Base-by-base conservation (phyloP, 768 basidiomycete species). In the Phlebiopsis gigantea region DNA sequence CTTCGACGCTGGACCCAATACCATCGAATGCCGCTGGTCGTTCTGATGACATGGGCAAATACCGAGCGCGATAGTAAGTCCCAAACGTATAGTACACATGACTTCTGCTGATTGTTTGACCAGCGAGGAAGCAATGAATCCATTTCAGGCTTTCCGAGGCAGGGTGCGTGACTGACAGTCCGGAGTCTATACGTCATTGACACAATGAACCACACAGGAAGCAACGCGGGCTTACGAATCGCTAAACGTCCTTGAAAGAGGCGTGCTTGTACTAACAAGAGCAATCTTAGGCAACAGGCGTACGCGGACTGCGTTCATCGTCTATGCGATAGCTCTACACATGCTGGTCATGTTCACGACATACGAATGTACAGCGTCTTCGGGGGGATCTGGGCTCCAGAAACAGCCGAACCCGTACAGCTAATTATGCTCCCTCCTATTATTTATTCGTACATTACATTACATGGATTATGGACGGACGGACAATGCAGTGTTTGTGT, bases 101-200 rank as follows among this genome's bases (percentile, higher is more conserved):
- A 47, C 14, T 5, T 47, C 15, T 5, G 22, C 45, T 58, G 53
- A 53, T 39, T 5, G n/a, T 50, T 29, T 9, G 15, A 12, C 22
- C 44, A 68, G 67, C 66, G 96, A 98, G 68, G 91, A 97, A 72
- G 84, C 91, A 52, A 93, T 98, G 84, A 98, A 99, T 66, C 96
- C 97, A 0, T 99, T 99, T 68, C 95, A 98, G 70, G 93, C 89
- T 6, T 98, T 99, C 79, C 84, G 93, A 60, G 93, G 96, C 1
- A 78, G 93, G 69, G 96, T 97, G 64, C 62, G 93, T 81, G 5
- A 45, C n/a, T 4, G 19, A 17, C 12, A 17, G 17, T 9, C 12
- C 17, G 12, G 34, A 4, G 34, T 17, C 17, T 39, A 9, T 12
- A 12, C 8, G 8, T 10, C 34, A 12, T 3, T 39, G 12, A 12